Evolutionary conservation across 371 early-diverging fungal species (phyloP).

Genomic region (Apophysomyces elegans): DNA sequence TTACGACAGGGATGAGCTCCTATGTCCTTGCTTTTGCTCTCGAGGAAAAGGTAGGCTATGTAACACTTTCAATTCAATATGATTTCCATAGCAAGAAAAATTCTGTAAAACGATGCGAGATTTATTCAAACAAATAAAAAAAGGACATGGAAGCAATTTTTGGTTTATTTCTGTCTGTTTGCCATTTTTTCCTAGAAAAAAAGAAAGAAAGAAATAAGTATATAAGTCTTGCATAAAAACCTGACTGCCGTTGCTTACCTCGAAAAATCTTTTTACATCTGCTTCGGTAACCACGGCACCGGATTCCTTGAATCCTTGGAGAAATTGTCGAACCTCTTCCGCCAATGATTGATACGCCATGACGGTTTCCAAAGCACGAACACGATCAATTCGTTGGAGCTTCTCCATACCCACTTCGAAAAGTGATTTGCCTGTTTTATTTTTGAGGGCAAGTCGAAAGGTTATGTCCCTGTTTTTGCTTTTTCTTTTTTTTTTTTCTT

Average conservation of each 20-base stretch:
- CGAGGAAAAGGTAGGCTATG: too few relatives aligned
- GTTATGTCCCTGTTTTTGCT: neutral
- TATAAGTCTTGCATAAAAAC: too few relatives aligned
- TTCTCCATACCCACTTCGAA: constrained; percentile 79
- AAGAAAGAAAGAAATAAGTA: too few relatives aligned
- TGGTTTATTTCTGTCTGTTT: too few relatives aligned
- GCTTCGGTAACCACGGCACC: constrained; percentile 75
- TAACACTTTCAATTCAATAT: too few relatives aligned
- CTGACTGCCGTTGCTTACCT: constrained; percentile 19
- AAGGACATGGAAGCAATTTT: too few relatives aligned
- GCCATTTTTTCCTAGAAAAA: too few relatives aligned
- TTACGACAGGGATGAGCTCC: too few relatives aligned
- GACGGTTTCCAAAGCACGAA: constrained; percentile 73
- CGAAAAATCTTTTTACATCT: constrained; percentile 79
- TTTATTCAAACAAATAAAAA: too few relatives aligned
- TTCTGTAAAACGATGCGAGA: too few relatives aligned
- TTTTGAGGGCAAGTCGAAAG: constrained; percentile 22
- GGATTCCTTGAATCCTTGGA: constrained; percentile 70
- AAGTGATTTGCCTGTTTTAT: constrained; percentile 66
- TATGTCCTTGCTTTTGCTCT: too few relatives aligned
- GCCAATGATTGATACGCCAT: constrained; percentile 56
- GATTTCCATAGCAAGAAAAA: too few relatives aligned
- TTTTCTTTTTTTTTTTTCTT: constrained; percentile 48
- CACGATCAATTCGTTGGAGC: constrained; percentile 72
- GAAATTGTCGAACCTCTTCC: constrained; percentile 66